A percentile compares a stretch with the other conserved stretches of the same genome.
Evolutionary conservation across 352 stramenopile genomes (phyloP).

Genomic region (Phytopythium vexans): DNA sequence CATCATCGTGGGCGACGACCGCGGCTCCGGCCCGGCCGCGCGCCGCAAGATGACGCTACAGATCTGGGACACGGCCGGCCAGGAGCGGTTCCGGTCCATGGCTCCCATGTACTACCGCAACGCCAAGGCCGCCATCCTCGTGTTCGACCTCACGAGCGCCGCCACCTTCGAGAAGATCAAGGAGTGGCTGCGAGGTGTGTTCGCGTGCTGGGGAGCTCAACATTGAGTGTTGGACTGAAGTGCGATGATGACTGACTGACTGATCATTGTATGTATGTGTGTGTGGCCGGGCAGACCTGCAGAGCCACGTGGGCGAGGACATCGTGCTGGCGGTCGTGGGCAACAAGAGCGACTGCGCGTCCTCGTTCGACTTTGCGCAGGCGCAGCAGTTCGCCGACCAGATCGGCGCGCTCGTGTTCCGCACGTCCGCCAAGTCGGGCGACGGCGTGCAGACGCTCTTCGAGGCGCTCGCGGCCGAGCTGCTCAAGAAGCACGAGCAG

Average conservation of each 20-base stretch:
- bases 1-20: slow-evolving; percentile 59
- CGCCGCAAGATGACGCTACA: slow-evolving; percentile 84
- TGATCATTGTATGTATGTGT: slow-evolving; percentile 3
- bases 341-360: slow-evolving; percentile 78
- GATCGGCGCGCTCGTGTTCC: slow-evolving; percentile 81
- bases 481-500: slow-evolving; percentile 80
- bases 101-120: slow-evolving; percentile 91
- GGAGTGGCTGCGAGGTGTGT: slow-evolving; percentile 84
- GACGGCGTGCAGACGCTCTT: slow-evolving; percentile 76
- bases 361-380: slow-evolving; percentile 60
- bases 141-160: slow-evolving; percentile 80
- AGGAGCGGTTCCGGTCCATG: slow-evolving; percentile 85
- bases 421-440: slow-evolving; percentile 78
- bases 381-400: slow-evolving; percentile 74
- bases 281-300: slow-evolving; percentile 37
- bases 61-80: slow-evolving; percentile 83
- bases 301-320: slow-evolving; percentile 74
- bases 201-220: too few species aligned
- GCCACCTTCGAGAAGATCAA: slow-evolving; percentile 85
- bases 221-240: too few species aligned
- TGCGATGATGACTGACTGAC: too few species aligned
- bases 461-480: slow-evolving; percentile 60
- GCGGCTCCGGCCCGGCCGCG: slow-evolving; percentile 6
- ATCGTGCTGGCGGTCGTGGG: slow-evolving; percentile 82
- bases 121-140: slow-evolving; percentile 83